phyloP scores from a whole-genome alignment of 2,329 filamentous ascomycete genomes.

The Pseudofabraea citricarpa region DNA sequence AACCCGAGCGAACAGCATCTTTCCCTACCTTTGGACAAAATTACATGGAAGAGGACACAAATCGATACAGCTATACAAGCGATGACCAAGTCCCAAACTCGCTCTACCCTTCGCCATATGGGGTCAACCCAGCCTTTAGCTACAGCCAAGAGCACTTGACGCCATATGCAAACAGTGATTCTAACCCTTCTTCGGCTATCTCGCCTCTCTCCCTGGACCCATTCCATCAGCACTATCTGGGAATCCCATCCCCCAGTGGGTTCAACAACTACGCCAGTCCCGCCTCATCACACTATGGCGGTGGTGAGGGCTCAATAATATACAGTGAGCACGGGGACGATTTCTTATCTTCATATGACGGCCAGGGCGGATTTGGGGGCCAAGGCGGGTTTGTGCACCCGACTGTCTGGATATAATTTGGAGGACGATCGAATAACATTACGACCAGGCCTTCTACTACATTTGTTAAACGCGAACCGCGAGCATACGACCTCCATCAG shows the following conservation, averaged over 20 bases:
- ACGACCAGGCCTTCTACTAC: slow-evolving; percentile 26
- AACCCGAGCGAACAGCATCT: slow-evolving; percentile 53
- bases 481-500: slow-evolving; percentile 12
- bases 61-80: neutral
- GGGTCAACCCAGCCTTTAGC: slow-evolving; percentile 50
- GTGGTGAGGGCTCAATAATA: slow-evolving; percentile 49
- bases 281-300: slow-evolving; percentile 54
- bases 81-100: slow-evolving; percentile 33
- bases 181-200: slow-evolving; percentile 41
- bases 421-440: slow-evolving; percentile 26
- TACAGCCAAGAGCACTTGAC: slow-evolving; percentile 61
- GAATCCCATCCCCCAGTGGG: slow-evolving; percentile 58
- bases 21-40: slow-evolving; percentile 56
- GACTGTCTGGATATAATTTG: slow-evolving; percentile 29
- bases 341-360: slow-evolving; percentile 28
- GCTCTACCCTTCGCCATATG: slow-evolving; percentile 47
- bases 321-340: slow-evolving; percentile 59
- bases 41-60: slow-evolving; percentile 28
- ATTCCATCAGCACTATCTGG: slow-evolving; percentile 55
- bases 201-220: slow-evolving; percentile 50
- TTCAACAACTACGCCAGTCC: slow-evolving; percentile 49
- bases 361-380: slow-evolving; percentile 24
- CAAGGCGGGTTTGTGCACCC: slow-evolving; percentile 30
- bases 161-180: slow-evolving; percentile 41
- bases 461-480: slow-evolving; percentile 23